Evolutionary conservation across 2,329 filamentous ascomycete species (phyloP).

Genomic region (Sporothrix pallida): DNA sequence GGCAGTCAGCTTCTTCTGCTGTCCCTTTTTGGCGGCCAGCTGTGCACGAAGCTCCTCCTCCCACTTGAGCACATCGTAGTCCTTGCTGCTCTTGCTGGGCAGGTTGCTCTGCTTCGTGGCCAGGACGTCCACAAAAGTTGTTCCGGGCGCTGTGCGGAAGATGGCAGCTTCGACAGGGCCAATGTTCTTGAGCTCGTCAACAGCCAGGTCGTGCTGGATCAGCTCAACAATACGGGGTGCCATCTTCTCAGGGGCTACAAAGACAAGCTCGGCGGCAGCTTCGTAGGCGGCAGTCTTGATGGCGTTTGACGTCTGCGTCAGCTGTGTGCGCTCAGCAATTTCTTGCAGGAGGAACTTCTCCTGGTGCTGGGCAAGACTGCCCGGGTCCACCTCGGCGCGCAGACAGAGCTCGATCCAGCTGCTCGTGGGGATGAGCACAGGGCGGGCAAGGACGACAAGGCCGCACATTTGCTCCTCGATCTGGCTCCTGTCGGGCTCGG

Average conservation of each 20-base stretch:
- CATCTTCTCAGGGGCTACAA: constrained; percentile 85
- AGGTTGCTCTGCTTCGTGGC: constrained; percentile 75
- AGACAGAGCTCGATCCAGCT: constrained; percentile 92
- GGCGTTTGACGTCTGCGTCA: constrained; percentile 54
- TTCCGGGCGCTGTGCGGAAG: constrained; percentile 87
- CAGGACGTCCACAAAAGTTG: constrained; percentile 86
- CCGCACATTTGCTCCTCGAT: constrained; percentile 75
- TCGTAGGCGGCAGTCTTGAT: constrained; percentile 77
- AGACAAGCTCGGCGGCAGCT: constrained; percentile 88
- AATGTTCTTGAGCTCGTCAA: constrained; percentile 70
- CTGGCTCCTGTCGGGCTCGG: constrained; percentile 52
- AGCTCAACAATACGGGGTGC: constrained; percentile 76
- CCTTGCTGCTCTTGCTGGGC: constrained; percentile 88
- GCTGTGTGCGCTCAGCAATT: constrained; percentile 59
- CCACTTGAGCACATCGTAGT: constrained; percentile 97
- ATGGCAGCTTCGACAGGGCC: constrained; percentile 92
- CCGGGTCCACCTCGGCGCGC: constrained; percentile 80
- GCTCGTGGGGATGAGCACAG: constrained; percentile 75
- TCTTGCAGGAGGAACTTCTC: constrained; percentile 70
- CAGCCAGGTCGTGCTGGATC: constrained; percentile 74
- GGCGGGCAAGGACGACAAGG: constrained; percentile 77
- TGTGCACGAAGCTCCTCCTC: constrained; percentile 89
- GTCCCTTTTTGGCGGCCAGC: constrained; percentile 89
- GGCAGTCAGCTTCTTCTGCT: constrained; percentile 85
- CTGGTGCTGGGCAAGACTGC: constrained; percentile 70